Conservation (phyloP, 768 basidiomycete species). For the Solioccasus polychromus region DNA sequence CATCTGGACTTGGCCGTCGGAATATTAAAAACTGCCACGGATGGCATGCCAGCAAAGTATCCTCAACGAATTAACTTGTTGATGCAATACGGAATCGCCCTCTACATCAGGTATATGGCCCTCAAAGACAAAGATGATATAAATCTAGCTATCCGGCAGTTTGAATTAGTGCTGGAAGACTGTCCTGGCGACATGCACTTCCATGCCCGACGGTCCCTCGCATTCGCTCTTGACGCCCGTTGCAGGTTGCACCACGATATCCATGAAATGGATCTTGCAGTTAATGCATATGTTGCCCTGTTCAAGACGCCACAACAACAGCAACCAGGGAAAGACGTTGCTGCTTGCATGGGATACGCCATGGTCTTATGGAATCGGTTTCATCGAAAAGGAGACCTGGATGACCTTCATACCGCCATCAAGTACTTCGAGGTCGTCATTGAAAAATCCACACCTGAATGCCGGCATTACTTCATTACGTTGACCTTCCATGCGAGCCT, state of each 20-base stretch:
- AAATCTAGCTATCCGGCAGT: constrained; percentile 14
- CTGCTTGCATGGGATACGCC: constrained; percentile 7
- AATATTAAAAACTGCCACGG: constrained; percentile 1
- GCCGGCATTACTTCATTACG: background rate
- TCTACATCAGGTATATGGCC: constrained; percentile 14
- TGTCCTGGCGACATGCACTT: constrained; percentile 7
- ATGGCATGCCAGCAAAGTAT: constrained; percentile 3
- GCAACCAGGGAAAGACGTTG: constrained; percentile 2
- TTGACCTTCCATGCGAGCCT: constrained; percentile 8
- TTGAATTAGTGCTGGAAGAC: background rate
- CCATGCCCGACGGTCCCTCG: constrained; percentile 5
- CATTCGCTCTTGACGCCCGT: constrained; percentile 8
- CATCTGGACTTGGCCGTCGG: constrained; percentile 15
- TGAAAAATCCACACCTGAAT: background rate
- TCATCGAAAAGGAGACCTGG: constrained; percentile 4
- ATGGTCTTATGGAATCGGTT: constrained; percentile 4
- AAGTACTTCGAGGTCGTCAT: constrained; percentile 10
- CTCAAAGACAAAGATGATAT: constrained; percentile 18
- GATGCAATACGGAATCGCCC: constrained; percentile 17
- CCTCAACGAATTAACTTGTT: constrained; percentile 12
- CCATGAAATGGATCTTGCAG: constrained; percentile 12
- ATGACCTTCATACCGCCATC: constrained; percentile 15
- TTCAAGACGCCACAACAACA: constrained; percentile 6
- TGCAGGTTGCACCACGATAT: constrained; percentile 9
- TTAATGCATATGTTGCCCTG: constrained; percentile 7